Conservation (phyloP, 2,329 filamentous ascomycete genomes). For the Scleromitrula shiraiana region DNA sequence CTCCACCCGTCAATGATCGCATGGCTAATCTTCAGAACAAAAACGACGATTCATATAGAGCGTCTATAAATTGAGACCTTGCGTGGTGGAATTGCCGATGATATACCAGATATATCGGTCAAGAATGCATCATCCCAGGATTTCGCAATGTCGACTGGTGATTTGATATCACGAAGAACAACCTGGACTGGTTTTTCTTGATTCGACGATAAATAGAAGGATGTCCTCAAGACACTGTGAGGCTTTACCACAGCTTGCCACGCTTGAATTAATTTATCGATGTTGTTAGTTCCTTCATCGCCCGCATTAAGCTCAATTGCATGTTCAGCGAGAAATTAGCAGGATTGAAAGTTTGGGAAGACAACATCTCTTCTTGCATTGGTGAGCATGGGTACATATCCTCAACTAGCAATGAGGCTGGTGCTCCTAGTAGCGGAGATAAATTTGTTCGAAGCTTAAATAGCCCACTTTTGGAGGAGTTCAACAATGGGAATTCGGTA, state of each 20-base stretch:
- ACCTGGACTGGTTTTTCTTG: not conserved
- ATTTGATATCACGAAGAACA: not conserved
- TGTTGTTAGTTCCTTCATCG: not conserved
- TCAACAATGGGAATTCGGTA: not conserved
- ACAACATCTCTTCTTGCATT: slow-evolving; percentile 12
- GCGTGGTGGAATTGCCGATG: not conserved
- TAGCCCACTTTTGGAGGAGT: not conserved
- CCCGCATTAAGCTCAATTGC: not conserved
- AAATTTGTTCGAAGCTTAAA: not conserved
- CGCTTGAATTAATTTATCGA: not conserved
- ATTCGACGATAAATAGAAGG: not conserved
- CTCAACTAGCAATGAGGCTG: slow-evolving; percentile 4
- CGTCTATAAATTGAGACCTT: not conserved
- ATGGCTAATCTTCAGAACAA: slow-evolving; percentile 10
- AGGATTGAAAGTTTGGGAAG: not conserved
- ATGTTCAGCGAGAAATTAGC: not conserved
- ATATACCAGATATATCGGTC: not conserved
- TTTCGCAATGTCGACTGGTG: not conserved
- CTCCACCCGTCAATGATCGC: slow-evolving; percentile 27
- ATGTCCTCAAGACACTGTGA: not conserved
- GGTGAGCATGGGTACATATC: slow-evolving; percentile 12
- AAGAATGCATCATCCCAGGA: not conserved
- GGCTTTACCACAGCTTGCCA: not conserved
- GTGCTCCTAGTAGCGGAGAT: not conserved
- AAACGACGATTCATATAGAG: not conserved